Percentiles rank a stretch among this genome's conserved stretches.
These are phyloP conservation scores for Yarrowia deformans DNA, from an alignment of 805 yeast genomes.

Conservation along the genomic window DNA sequence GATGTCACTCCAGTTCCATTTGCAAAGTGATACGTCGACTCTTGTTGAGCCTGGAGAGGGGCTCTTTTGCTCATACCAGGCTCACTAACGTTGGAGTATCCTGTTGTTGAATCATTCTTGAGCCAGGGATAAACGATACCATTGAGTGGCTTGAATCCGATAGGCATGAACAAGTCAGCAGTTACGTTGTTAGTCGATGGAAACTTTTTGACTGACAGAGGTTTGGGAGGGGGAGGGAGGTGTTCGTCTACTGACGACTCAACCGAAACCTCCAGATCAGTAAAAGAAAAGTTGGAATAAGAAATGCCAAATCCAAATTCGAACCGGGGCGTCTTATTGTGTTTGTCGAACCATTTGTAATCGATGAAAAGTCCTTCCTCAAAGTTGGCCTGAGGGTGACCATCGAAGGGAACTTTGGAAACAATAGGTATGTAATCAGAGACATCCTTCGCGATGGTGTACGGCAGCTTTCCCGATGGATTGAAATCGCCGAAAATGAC, in stretches of 20 bases:
- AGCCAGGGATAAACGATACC: conserved; percentile 61
- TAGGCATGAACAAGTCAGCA: conserved; percentile 57
- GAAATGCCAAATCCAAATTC: conserved; percentile 71
- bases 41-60: neutral
- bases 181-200: neutral
- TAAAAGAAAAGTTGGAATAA: conserved; percentile 55
- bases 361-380: conserved; percentile 59
- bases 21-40: neutral
- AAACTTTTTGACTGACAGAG: neutral
- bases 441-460: conserved; percentile 63
- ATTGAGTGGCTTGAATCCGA: conserved; percentile 61
- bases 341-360: conserved; percentile 64
- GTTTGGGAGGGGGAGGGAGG: conserved; percentile 53
- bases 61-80: conserved; percentile 37
- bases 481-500: conserved; percentile 64
- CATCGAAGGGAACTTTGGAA: conserved; percentile 51
- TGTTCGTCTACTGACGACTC: conserved; percentile 57
- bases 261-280: conserved; percentile 54
- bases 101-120: neutral
- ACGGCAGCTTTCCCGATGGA: conserved; percentile 70
- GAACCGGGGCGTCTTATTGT: conserved; percentile 62
- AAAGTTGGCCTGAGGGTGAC: conserved; percentile 50
- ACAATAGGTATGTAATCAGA: conserved; percentile 58
- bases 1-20: conserved; percentile 47
- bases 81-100: neutral